Conservation (phyloP, 768 basidiomycete species). For the Daedaleopsis nitida region DNA sequence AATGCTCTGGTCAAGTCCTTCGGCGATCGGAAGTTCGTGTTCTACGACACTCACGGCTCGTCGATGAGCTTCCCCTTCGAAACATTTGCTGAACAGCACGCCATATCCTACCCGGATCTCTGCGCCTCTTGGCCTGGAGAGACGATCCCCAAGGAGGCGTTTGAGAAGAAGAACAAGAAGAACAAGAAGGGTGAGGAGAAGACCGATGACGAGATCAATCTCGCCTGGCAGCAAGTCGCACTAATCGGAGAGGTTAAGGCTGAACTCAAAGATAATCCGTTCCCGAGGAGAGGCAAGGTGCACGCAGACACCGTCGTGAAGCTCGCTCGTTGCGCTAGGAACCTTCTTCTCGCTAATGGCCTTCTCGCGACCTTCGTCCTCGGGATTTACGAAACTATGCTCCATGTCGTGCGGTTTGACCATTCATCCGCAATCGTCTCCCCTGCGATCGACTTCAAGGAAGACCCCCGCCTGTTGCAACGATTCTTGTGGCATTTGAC, state of each 20-base stretch:
- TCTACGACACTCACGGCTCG: neutral
- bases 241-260: neutral
- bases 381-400: slow-evolving; percentile 6
- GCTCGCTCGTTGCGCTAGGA: neutral
- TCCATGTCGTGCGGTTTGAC: slow-evolving; percentile 17
- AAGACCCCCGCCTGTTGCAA: neutral
- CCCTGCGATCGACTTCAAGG: neutral
- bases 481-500: slow-evolving; percentile 17
- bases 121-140: neutral
- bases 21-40: neutral
- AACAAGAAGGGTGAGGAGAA: too few relatives aligned
- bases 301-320: neutral
- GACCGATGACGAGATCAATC: too few relatives aligned
- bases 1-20: neutral
- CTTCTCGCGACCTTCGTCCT: slow-evolving; percentile 6
- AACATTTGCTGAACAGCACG: neutral
- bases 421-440: slow-evolving; percentile 15
- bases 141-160: neutral
- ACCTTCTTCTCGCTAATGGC: slow-evolving; percentile 9
- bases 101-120: neutral
- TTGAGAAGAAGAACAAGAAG: too few relatives aligned
- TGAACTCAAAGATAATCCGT: neutral
- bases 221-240: neutral
- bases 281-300: neutral
- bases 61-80: neutral